Evolutionary conservation across 805 yeast species (phyloP).

Genomic region (Candida vartiovaarae): DNA sequence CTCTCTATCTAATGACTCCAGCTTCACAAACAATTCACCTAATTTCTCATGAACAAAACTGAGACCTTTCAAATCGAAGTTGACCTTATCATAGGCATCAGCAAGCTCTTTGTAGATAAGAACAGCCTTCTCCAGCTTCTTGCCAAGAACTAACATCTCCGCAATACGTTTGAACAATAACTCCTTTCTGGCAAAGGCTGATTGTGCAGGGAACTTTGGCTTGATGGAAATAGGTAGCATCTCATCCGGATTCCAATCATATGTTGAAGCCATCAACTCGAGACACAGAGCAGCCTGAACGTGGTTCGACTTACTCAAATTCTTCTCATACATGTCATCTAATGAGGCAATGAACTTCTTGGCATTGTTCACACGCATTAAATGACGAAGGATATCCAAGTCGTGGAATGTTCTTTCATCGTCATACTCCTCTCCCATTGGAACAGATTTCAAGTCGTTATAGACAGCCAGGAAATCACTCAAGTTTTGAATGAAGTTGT

Average conservation of each 20-base stretch:
- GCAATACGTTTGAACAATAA: constrained; percentile 65
- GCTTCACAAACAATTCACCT: constrained; percentile 56
- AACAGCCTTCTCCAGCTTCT: constrained; percentile 72
- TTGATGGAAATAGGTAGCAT: constrained; percentile 47
- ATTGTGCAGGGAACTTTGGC: constrained; percentile 74
- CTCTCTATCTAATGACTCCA: constrained; percentile 63
- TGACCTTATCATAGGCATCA: constrained; percentile 62
- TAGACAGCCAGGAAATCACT: constrained; percentile 57
- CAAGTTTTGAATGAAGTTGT: constrained; percentile 45
- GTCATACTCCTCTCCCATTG: constrained; percentile 76
- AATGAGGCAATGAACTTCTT: constrained; percentile 76
- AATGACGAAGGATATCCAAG: constrained; percentile 66
- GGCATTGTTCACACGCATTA: constrained; percentile 72
- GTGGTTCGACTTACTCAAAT: constrained; percentile 50
- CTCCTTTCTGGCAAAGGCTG: constrained; percentile 77
- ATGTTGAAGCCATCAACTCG: constrained; percentile 70
- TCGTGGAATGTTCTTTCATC: constrained; percentile 81
- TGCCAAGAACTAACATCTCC: constrained; percentile 58
- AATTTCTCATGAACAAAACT: constrained; percentile 63
- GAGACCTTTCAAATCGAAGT: constrained; percentile 71
- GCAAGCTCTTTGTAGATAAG: constrained; percentile 71
- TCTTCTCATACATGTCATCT: constrained; percentile 62
- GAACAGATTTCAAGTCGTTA: constrained; percentile 64
- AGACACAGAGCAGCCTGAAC: constrained; percentile 82
- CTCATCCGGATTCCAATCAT: constrained; percentile 61